A percentile compares a stretch with the other conserved stretches of the same genome.
These are phyloP conservation scores for Daphne laureola DNA, from an alignment of 441 rosid species.

Conservation along the genomic window DNA sequence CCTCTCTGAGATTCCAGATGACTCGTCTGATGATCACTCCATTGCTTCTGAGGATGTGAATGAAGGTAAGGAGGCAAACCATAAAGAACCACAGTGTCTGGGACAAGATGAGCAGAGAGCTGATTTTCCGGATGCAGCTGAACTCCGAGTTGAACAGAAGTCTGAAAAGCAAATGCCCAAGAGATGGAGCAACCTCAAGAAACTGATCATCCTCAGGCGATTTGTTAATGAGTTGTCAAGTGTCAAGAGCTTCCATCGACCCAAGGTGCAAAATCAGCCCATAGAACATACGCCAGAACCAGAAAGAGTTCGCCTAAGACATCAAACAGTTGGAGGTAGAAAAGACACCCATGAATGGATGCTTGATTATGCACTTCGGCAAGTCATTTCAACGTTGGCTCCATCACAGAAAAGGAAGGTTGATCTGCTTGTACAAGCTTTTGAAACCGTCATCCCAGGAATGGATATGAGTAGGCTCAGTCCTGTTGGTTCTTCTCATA, in stretches of 20 bases:
- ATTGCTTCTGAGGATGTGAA: slow-evolving; percentile 28
- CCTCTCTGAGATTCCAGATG: slow-evolving; percentile 65
- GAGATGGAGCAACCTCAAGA: slow-evolving; percentile 81
- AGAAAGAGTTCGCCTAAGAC: slow-evolving; percentile 47
- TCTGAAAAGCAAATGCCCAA: slow-evolving; percentile 35
- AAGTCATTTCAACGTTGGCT: slow-evolving; percentile 64
- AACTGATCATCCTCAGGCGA: slow-evolving; percentile 54
- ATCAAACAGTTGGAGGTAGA: slow-evolving; percentile 43
- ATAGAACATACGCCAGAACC: slow-evolving; percentile 26
- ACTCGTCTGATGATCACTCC: slow-evolving; percentile 51
- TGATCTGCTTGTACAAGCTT: slow-evolving; percentile 76
- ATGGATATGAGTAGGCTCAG: slow-evolving; percentile 10
- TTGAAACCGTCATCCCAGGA: slow-evolving; percentile 53
- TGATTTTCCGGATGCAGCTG: slow-evolving; percentile 16
- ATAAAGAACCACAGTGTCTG: slow-evolving; percentile 7
- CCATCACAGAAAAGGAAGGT: slow-evolving; percentile 89
- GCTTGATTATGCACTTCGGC: slow-evolving; percentile 92
- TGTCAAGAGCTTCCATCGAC: slow-evolving; percentile 43
- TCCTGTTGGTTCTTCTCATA: slow-evolving; percentile 19
- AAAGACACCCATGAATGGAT: slow-evolving; percentile 80
- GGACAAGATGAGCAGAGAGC: slow-evolving; percentile 13
- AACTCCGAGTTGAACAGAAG: slow-evolving; percentile 19
- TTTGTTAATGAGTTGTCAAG: slow-evolving; percentile 79
- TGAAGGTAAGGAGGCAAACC: slow-evolving; percentile 24
- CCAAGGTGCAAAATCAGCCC: slow-evolving; percentile 24